Conservation (phyloP, 2,329 filamentous ascomycete genomes). For the Arachnopeziza araneosa region DNA sequence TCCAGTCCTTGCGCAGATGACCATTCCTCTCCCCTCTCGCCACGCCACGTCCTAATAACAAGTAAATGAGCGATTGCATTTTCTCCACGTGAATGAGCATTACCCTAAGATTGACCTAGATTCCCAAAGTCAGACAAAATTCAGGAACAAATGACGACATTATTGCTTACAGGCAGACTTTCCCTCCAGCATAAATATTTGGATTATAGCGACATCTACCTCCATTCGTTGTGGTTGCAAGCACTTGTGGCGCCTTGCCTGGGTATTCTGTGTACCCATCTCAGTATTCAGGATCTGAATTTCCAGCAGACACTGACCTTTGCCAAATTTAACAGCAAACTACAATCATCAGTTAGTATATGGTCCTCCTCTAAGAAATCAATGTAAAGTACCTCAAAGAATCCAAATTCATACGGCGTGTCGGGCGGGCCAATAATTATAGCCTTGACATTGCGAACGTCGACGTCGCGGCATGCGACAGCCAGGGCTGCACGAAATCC, state of each 20-base stretch:
- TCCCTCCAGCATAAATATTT: conserved; percentile 88
- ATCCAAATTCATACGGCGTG: conserved; percentile 94
- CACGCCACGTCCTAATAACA: conserved; percentile 76
- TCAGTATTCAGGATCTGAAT: not conserved
- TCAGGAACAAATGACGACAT: not conserved
- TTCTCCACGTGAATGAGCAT: not conserved
- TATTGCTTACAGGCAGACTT: conserved; percentile 76
- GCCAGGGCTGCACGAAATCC: conserved; percentile 60
- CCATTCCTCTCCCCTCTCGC: conserved; percentile 89
- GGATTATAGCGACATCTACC: conserved; percentile 90
- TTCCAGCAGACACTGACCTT: conserved; percentile 45
- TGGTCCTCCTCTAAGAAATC: not conserved
- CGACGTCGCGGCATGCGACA: conserved; percentile 79
- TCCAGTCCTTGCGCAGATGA: conserved; percentile 93
- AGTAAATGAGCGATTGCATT: not conserved
- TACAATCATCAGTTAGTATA: conserved; percentile 35
- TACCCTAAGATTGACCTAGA: conserved; percentile 80
- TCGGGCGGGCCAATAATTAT: conserved; percentile 89
- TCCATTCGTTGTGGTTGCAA: conserved; percentile 78
- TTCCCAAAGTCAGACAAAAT: conserved; percentile 15
- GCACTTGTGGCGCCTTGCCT: conserved; percentile 54
- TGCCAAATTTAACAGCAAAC: conserved; percentile 73
- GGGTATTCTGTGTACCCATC: conserved; percentile 65
- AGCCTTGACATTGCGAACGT: conserved; percentile 82
- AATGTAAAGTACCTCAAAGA: conserved; percentile 69